phyloP scores from a whole-genome alignment of 1,284 basidiomycete genomes.

The Peniophora sp. region DNA sequence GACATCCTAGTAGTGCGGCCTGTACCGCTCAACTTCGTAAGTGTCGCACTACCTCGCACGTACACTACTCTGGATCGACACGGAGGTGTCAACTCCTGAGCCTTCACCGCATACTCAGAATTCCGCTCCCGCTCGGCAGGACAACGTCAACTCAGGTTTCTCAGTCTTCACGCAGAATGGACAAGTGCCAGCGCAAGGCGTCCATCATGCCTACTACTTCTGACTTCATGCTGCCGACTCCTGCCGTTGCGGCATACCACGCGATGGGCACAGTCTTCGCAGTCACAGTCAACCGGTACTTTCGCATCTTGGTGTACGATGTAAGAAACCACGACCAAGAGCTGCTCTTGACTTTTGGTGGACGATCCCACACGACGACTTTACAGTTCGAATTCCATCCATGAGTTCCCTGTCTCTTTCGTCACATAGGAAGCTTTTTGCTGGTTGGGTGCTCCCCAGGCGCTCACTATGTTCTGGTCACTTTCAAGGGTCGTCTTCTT shows the following conservation, averaged over 20 bases:
- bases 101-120: no score
- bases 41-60: no score
- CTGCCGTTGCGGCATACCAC: conserved; percentile 88
- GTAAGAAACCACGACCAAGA: conserved; percentile 84
- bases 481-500: conserved; percentile 76
- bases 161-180: no score
- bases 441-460: conserved; percentile 90
- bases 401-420: conserved; percentile 92
- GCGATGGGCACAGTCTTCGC: conserved; percentile 87
- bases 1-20: no score
- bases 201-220: no score
- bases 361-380: conserved; percentile 71
- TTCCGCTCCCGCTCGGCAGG: no score
- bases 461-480: conserved; percentile 89
- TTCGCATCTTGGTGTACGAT: conserved; percentile 85
- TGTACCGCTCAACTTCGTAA: no score
- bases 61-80: no score
- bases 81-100: no score
- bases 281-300: conserved; percentile 82
- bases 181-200: no score
- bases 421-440: conserved; percentile 81
- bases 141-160: no score
- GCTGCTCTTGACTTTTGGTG: conserved; percentile 82
- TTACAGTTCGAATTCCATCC: conserved; percentile 83
- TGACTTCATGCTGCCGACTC: conserved; percentile 63